phyloP scores from a whole-genome alignment of 352 stramenopile genomes.

The Aphanomyces invadans region DNA sequence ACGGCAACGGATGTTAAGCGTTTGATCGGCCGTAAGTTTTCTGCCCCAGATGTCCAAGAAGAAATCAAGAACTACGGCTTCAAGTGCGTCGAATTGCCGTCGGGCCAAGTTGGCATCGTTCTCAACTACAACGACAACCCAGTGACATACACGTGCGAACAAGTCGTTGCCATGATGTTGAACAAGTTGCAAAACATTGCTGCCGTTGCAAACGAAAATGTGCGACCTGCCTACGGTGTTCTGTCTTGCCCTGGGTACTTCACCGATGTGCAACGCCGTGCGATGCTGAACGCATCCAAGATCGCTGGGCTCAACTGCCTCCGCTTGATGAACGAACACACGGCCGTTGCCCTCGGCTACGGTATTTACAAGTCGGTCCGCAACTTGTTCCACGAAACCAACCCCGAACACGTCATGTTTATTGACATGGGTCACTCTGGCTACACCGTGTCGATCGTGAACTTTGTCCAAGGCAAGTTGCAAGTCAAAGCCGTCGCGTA shows the following conservation, averaged over 20 bases:
- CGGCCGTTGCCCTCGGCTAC: conserved; percentile 91
- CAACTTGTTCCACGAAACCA: conserved; percentile 89
- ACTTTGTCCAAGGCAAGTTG: conserved; percentile 93
- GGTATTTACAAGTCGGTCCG: conserved; percentile 95
- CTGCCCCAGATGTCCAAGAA: conserved; percentile 91
- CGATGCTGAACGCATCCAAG: conserved; percentile 87
- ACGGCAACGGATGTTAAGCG: conserved; percentile 96
- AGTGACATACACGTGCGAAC: conserved; percentile 91
- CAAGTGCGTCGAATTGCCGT: conserved; percentile 82
- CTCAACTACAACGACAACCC: conserved; percentile 89
- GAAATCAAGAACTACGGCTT: conserved; percentile 92
- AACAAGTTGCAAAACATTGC: conserved; percentile 95
- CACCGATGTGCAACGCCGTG: conserved; percentile 94
- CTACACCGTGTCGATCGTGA: conserved; percentile 88
- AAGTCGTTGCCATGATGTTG: conserved; percentile 96
- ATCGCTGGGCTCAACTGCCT: conserved; percentile 96
- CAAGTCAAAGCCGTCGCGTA: conserved; percentile 91
- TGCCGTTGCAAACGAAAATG: conserved; percentile 85
- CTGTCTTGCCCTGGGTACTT: conserved; percentile 96
- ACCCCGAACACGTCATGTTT: conserved; percentile 97
- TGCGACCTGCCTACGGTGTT: conserved; percentile 87
- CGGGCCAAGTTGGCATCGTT: conserved; percentile 84
- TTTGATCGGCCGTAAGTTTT: conserved; percentile 94
- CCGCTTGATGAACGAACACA: conserved; percentile 97
- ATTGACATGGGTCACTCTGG: conserved; percentile 96